These are phyloP conservation scores for Ceratobasidium sp. DNA, from an alignment of 1,284 basidiomycete genomes.

Conservation along the genomic window DNA sequence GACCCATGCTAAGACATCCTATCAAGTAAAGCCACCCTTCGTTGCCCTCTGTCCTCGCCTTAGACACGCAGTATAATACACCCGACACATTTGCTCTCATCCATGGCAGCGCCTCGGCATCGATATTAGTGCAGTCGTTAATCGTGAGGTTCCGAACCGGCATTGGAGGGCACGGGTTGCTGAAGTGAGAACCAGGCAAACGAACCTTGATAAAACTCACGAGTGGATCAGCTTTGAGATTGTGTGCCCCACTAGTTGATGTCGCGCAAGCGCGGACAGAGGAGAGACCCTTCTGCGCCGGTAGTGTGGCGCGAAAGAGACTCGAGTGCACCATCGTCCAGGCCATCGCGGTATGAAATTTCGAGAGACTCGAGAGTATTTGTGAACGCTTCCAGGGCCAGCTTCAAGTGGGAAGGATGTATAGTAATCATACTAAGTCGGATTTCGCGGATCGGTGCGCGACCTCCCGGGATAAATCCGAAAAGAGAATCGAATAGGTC, in stretches of 20 bases:
- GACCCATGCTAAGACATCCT: too few relatives aligned
- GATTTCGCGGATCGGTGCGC: neutral
- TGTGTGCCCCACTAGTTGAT: constrained; percentile 2
- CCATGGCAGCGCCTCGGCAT: constrained; percentile 15
- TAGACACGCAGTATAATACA: constrained; percentile 1
- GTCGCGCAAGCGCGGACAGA: constrained; percentile 1
- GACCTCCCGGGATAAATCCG: neutral
- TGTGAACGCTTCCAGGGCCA: neutral
- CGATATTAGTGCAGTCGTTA: neutral
- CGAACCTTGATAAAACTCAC: neutral
- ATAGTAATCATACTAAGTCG: neutral
- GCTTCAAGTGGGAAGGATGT: neutral
- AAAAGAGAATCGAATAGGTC: neutral
- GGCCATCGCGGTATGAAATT: neutral
- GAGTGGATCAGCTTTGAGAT: neutral
- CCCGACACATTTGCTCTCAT: constrained; percentile 7
- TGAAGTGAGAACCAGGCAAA: too few relatives aligned
- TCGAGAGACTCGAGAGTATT: constrained; percentile 18
- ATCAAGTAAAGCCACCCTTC: too few relatives aligned
- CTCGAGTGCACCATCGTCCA: neutral
- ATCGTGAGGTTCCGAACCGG: neutral
- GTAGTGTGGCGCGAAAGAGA: neutral
- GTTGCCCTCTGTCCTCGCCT: neutral
- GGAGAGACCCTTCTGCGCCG: neutral
- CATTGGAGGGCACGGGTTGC: too few relatives aligned